Evolutionary conservation across 129 eudicot species (phyloP), one percentile per base, ranked within the genome.

Genomic region (Heracleum sosnowskyi): DNA sequence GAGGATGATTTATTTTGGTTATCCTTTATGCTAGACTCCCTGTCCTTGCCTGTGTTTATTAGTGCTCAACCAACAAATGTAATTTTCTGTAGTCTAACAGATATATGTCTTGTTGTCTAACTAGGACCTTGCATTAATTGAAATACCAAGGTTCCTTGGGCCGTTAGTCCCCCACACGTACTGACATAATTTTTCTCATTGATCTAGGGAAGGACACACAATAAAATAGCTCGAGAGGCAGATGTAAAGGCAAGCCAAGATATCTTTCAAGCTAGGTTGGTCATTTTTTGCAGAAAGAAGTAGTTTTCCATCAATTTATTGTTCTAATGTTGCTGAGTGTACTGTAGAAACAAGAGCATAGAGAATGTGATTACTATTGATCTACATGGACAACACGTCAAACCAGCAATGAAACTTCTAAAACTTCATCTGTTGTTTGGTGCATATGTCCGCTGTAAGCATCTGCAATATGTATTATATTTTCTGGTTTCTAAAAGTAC

Each of bases 301-400:
- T 39, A 12, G 39, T 74, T 29, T 74, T 24, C 33, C 26, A 31
- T 49, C 4, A 26, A 15, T 28, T 83, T 63, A 66, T 35, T 7
- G 24, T 51, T 28, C 29, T 71, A 36, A 36, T 78, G 24, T 74
- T 3, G 49, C n/a, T 74, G 40, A 69, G 36, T 60, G 63, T 41
- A 82, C 66, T 88, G 84, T 94, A 96, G 99, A 85, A 96, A 96
- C 91, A 89, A 92, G 84, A 55, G 62, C 76, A 79, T 90, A 46
- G 97, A 90, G 80, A 96, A 96, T 79, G 63, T 86, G 84, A 86
- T 96, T 81, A 92, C 99, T 9, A 90, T 96, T 35, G 99, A 96
- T 89, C 87, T 96, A 76, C 99, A 96, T 75, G 99, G 99, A 71
- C 99, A 96, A 80, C 99, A 96, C 63, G 92, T 96, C 80, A 96